Evolutionary conservation across 2,329 filamentous ascomycete genomes (phyloP).

Genomic region (Lecanicillium sp.): DNA sequence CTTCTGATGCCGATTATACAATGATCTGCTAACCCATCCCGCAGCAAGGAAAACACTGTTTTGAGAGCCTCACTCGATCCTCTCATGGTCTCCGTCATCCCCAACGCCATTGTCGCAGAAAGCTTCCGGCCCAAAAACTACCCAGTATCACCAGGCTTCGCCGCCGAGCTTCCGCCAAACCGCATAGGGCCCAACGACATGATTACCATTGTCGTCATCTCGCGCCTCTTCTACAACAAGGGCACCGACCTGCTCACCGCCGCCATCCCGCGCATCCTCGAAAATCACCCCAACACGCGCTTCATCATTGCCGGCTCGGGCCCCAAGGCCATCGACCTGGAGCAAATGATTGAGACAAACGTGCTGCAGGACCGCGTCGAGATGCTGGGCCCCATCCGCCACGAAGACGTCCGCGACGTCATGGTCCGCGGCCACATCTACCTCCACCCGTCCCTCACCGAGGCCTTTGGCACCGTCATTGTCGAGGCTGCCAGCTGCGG

Average conservation of each 20-base stretch:
- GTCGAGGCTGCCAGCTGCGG: slow-evolving; percentile 96
- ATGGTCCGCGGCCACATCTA: slow-evolving; percentile 98
- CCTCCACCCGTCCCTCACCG: slow-evolving; percentile 87
- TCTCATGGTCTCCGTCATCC: slow-evolving; percentile 94
- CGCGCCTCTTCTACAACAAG: slow-evolving; percentile 97
- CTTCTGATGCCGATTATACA: not conserved
- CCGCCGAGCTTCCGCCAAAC: slow-evolving; percentile 47
- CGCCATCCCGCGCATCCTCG: slow-evolving; percentile 85
- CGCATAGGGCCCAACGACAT: slow-evolving; percentile 74
- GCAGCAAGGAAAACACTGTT: slow-evolving; percentile 94
- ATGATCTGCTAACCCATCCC: slow-evolving; percentile 12
- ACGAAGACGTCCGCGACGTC: slow-evolving; percentile 94
- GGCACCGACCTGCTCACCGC: slow-evolving; percentile 96
- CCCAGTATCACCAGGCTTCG: slow-evolving; percentile 30
- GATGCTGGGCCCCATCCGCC: slow-evolving; percentile 83
- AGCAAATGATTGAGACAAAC: slow-evolving; percentile 96
- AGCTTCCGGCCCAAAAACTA: slow-evolving; percentile 69
- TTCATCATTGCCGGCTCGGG: slow-evolving; percentile 96
- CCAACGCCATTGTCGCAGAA: slow-evolving; percentile 93
- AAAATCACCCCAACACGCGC: slow-evolving; percentile 82
- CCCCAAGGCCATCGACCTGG: slow-evolving; percentile 92
- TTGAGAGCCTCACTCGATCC: slow-evolving; percentile 90
- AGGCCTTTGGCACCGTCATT: slow-evolving; percentile 96
- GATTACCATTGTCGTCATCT: slow-evolving; percentile 95
- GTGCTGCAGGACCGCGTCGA: slow-evolving; percentile 90